These are phyloP conservation scores for Yamadazyma endophytica DNA, from an alignment of 805 yeast genomes.

Conservation along the genomic window DNA sequence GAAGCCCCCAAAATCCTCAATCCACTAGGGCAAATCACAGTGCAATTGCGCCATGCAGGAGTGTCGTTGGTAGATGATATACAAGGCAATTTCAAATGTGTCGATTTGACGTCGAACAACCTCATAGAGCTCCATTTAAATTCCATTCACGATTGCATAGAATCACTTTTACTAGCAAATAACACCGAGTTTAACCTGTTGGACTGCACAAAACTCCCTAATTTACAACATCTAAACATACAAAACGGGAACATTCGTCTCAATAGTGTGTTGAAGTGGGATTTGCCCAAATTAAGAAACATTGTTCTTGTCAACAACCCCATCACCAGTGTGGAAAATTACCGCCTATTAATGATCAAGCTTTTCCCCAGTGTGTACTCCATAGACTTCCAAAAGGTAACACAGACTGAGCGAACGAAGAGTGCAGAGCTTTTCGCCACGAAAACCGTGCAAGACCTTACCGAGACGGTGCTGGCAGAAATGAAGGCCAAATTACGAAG, in stretches of 20 bases:
- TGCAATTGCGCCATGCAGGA: constrained; percentile 34
- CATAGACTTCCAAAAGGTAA: constrained; percentile 66
- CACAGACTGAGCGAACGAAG: constrained; percentile 44
- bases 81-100: constrained; percentile 38
- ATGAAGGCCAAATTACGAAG: constrained; percentile 40
- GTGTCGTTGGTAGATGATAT: constrained; percentile 34
- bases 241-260: constrained; percentile 9
- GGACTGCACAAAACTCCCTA: constrained; percentile 3
- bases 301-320: constrained; percentile 59
- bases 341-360: constrained; percentile 59
- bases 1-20: constrained; percentile 28
- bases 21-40: constrained; percentile 32
- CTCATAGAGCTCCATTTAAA: constrained; percentile 50
- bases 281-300: constrained; percentile 33
- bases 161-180: no score
- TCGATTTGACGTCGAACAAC: constrained; percentile 77
- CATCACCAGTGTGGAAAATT: constrained; percentile 45
- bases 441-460: constrained; percentile 4
- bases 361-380: constrained; percentile 57
- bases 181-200: constrained; percentile 39
- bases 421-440: constrained; percentile 41
- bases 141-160: no score
- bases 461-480: constrained; percentile 12
- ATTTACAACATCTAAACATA: constrained; percentile 3
- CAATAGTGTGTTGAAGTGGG: constrained; percentile 10